phyloP scores from a whole-genome alignment of 805 yeast genomes.

The Candida boidinii region DNA sequence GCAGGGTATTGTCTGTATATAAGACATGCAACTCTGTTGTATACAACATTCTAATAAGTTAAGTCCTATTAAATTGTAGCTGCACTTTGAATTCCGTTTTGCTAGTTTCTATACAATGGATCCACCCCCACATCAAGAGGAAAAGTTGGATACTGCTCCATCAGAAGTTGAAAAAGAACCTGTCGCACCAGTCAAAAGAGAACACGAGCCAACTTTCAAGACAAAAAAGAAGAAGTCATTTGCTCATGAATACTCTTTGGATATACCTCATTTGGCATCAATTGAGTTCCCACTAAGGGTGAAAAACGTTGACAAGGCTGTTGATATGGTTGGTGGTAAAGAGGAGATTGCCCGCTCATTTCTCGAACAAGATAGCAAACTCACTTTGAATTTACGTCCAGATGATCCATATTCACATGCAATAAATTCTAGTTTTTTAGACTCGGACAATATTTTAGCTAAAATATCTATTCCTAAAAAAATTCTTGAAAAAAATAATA shows the following conservation, averaged over 20 bases:
- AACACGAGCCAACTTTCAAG: too few species aligned
- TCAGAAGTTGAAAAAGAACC: too few species aligned
- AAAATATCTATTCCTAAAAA: slow-evolving; percentile 55
- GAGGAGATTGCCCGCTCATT: slow-evolving; percentile 32
- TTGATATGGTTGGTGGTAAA: slow-evolving; percentile 62
- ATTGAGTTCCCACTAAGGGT: slow-evolving; percentile 77
- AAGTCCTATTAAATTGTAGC: too few species aligned
- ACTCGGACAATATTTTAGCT: slow-evolving; percentile 49
- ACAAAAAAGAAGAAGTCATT: not conserved
- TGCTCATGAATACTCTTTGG: slow-evolving; percentile 42
- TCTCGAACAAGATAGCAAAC: slow-evolving; percentile 22
- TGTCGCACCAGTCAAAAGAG: too few species aligned
- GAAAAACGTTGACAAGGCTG: slow-evolving; percentile 49
- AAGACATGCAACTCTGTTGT: too few species aligned
- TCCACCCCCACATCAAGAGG: too few species aligned
- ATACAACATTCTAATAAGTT: too few species aligned
- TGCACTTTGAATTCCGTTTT: too few species aligned
- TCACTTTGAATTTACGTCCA: slow-evolving; percentile 25
- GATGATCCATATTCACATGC: slow-evolving; percentile 46
- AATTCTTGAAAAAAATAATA: slow-evolving; percentile 31
- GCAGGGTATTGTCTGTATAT: too few species aligned
- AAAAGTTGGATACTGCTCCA: too few species aligned
- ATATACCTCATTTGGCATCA: slow-evolving; percentile 64
- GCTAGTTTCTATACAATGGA: too few species aligned
- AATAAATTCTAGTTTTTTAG: slow-evolving; percentile 41